Evolutionary conservation across 2,329 filamentous ascomycete genomes (phyloP), one percentile per base, ranked within the genome.

Genomic region (Colletotrichum acutatum): DNA sequence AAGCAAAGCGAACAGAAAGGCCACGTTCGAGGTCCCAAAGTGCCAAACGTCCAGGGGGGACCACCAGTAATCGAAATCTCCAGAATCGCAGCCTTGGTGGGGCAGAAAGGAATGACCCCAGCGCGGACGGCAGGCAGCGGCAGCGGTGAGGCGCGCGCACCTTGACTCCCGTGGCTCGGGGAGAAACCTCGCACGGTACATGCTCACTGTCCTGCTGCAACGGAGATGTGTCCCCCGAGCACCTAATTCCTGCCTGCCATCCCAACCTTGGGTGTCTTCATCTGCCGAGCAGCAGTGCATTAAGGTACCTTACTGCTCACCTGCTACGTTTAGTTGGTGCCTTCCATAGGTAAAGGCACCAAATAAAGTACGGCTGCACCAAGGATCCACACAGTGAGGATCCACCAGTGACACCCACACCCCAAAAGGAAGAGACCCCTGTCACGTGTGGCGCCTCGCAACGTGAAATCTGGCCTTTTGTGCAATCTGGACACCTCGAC

Each of bases 391-490:
- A 78, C 76, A 78, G 77, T 78, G 22, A 22, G 30, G 71, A 61
- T 65, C 28, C 66, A 52, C n/a, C 14, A 59, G 22, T 28, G 52
- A 42, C 61, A 62, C 60, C 67, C 60, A 62, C 4, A 16, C 28
- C 52, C 53, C 58, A 66, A 53, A 30, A 37, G 56, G 42, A 63
- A 60, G 60, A 30, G 53, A 77, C 72, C 77, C 77, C 75, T 77
- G 78, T 78, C 76, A 79, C 75, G 79, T 80, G 79, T 80, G 79
- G 78, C 78, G 74, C 69, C 66, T 37, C 24, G 37, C 74, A 76
- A 79, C 76, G 79, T 85, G 84, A 84, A 85, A 86, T 86, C 83
- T 86, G 85, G 85, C 85, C 84, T 86, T 84, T 83, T 79, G 80
- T 80, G 78, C 80, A 77, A 79, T 83, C 78, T 84, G 83, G 84